Evolutionary conservation across 2,329 filamentous ascomycete species (phyloP).

Genomic region (Alternaria infectoria): DNA sequence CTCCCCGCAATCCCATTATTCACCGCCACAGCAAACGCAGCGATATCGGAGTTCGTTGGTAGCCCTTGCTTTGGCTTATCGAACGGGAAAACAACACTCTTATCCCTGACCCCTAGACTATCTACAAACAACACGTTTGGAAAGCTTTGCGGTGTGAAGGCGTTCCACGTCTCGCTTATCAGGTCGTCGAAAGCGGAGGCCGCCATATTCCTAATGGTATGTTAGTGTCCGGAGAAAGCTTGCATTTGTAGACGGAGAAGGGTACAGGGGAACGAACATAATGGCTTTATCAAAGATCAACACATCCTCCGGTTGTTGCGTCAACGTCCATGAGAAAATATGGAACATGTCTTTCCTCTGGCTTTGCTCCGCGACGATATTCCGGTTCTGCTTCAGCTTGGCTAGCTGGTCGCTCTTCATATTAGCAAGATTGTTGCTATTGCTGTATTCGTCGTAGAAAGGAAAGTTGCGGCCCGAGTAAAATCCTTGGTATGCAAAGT

Average conservation of each 20-base stretch:
- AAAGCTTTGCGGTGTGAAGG: slow-evolving; percentile 42
- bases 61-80: slow-evolving; percentile 30
- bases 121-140: slow-evolving; percentile 48
- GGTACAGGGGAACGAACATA: slow-evolving; percentile 12
- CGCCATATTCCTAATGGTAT: slow-evolving; percentile 29
- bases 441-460: slow-evolving; percentile 44
- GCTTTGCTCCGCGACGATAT: slow-evolving; percentile 28
- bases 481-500: slow-evolving; percentile 45
- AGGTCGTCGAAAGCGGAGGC: slow-evolving; percentile 38
- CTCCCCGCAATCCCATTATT: slow-evolving; percentile 44
- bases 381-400: slow-evolving; percentile 43
- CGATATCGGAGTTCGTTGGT: slow-evolving; percentile 35
- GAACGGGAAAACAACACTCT: slow-evolving; percentile 39
- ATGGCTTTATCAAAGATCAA: slow-evolving; percentile 43
- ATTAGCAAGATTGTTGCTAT: slow-evolving; percentile 37
- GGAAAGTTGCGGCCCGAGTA: slow-evolving; percentile 44
- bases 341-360: slow-evolving; percentile 43
- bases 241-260: not conserved
- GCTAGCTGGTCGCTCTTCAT: slow-evolving; percentile 49
- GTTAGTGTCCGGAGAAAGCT: not conserved
- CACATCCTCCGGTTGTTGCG: slow-evolving; percentile 43
- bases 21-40: slow-evolving; percentile 45
- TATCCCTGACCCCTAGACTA: slow-evolving; percentile 40
- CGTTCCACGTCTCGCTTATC: slow-evolving; percentile 41
- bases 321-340: slow-evolving; percentile 47